Evolutionary conservation across 148 eudicot species (phyloP).

Genomic region (Fagopyrum esculentum): DNA sequence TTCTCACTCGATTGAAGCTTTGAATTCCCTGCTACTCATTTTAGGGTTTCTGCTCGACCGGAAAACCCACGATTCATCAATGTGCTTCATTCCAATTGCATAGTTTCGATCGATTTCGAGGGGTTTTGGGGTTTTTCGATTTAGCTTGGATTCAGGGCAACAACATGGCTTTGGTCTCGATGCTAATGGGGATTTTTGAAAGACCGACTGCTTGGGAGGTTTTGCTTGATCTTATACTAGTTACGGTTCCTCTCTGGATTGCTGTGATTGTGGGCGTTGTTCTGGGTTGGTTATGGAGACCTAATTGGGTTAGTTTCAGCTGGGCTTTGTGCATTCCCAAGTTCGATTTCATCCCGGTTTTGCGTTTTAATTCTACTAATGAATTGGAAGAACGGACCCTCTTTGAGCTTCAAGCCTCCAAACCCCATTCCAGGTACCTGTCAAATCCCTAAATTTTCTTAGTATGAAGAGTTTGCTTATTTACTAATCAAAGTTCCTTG

Average conservation of each 20-base stretch:
- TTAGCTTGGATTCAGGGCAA: not conserved
- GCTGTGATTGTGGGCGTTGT: conserved; percentile 74
- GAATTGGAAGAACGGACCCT: not conserved
- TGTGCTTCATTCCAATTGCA: not conserved
- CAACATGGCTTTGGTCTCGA: conserved; percentile 3
- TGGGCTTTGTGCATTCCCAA: not conserved
- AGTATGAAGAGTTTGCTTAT: not conserved
- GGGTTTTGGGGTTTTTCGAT: not conserved
- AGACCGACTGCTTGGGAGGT: conserved; percentile 7
- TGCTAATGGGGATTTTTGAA: conserved; percentile 1
- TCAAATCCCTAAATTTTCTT: not conserved
- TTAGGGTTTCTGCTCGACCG: not conserved
- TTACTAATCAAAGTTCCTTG: not conserved
- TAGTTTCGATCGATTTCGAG: conserved; percentile 4
- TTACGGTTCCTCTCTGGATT: conserved; percentile 52
- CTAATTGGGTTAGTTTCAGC: conserved; percentile 47
- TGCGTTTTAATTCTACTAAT: not conserved
- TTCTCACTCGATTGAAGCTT: not conserved
- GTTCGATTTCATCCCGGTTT: not conserved
- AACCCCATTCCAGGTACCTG: conserved; percentile 6
- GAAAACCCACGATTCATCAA: not conserved
- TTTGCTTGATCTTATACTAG: not conserved
- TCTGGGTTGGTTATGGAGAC: conserved; percentile 88
- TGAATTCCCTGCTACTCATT: not conserved
- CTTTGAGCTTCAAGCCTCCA: not conserved